Evolutionary conservation across 2,329 filamentous ascomycete genomes (phyloP).

Genomic region (Verticillium nubilum): DNA sequence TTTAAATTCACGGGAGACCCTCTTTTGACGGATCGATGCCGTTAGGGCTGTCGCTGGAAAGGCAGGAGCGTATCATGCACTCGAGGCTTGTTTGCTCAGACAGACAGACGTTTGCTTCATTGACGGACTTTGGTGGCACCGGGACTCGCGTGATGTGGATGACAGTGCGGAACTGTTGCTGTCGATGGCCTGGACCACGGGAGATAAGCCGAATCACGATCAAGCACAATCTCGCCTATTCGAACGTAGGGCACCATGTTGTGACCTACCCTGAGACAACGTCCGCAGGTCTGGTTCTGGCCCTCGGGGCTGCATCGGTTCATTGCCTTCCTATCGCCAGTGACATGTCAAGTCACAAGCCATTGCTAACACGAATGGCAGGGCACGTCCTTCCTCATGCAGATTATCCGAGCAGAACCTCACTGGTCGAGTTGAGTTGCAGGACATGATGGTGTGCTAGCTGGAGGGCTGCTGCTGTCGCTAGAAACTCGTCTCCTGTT

Average conservation of each 20-base stretch:
- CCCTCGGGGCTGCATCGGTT: not conserved
- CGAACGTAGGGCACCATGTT: not conserved
- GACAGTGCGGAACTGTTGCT: not conserved
- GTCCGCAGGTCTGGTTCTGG: not conserved
- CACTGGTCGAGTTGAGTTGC: too few relatives aligned
- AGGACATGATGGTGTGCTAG: too few relatives aligned
- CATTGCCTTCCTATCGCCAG: not conserved
- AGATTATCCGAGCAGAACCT: too few relatives aligned
- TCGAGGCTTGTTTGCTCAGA: not conserved
- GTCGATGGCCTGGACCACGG: not conserved
- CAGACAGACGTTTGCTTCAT: not conserved
- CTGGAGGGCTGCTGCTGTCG: too few relatives aligned
- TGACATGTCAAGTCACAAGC: not conserved
- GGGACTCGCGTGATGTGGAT: not conserved
- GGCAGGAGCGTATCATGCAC: not conserved
- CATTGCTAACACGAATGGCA: not conserved
- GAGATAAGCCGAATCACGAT: not conserved
- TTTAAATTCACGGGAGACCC: not conserved
- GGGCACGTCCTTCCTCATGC: too few relatives aligned
- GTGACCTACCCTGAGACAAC: not conserved
- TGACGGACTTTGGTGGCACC: not conserved
- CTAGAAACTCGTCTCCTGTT: too few relatives aligned
- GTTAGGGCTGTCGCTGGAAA: not conserved
- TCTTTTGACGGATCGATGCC: not conserved
- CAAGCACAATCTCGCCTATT: not conserved